Evolutionary conservation across 257 asterid genomes (phyloP), one percentile per base, ranked within the genome.

Genomic region (Paulownia fortunei): DNA sequence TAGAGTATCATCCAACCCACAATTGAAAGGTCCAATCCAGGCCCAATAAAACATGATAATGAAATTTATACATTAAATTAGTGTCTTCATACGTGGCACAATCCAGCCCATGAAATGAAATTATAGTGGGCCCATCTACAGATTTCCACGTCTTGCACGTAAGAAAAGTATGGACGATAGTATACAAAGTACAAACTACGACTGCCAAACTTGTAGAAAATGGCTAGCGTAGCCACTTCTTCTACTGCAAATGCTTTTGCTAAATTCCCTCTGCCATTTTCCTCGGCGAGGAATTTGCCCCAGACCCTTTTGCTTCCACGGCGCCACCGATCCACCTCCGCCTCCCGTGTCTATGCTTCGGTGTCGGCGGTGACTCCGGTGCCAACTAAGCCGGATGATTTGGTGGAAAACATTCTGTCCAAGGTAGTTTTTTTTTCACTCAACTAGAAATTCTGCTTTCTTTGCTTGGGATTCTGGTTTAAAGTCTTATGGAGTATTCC

Each of bases 361-460:
- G 39, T 74, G 76, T 84, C 92, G 44, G 69, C 93, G 21, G 88
- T 83, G 41, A 34, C 82, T 66, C 84, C 89, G 5, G 42, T 76
- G 68, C 64, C 86, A n/a, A 73, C 86, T 55, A 85, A 81, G 56
- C 90, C 89, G 2, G 88, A 86, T 81, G 87, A 89, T 64, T 89
- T 89, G 77, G 97, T 90, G 16, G 77, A 46, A 39, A 59, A 82
- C 72, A 89, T 92, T 74, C 79, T 92, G n/a, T 87, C 97, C 30
- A 87, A 93, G 96, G 98, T 90, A 77, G 36, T 6, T 18, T 8
- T 61, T 63, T 52, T 54, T 51, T 2, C 13, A 23, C 37, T 44
- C 15, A 15, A 8, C 8, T 39, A 21, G 23, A 11, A 55, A 54
- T 51, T 34, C 21, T 60, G 51, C 16, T 34, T 0, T 61, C 12